Percentiles rank a stretch among this genome's conserved stretches.
Evolutionary conservation across 768 basidiomycete genomes (phyloP).

Genomic region (Auriculariales sp.): DNA sequence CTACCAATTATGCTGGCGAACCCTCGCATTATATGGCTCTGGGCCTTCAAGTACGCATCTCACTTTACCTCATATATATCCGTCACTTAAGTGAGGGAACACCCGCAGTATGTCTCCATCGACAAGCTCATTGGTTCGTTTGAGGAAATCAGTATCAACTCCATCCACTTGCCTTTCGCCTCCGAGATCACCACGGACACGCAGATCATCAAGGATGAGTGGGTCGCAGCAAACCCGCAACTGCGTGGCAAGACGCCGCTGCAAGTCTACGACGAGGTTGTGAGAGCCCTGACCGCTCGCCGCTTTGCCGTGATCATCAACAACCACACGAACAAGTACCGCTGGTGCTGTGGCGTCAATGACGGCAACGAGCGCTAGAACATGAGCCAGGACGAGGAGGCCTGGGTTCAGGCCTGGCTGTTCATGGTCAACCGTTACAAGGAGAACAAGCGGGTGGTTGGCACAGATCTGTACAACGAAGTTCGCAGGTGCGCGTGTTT

Average conservation of each 20-base stretch:
- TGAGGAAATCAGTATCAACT: constrained; percentile 6
- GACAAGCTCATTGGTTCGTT: constrained; percentile 3
- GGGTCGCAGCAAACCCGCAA: constrained; percentile 4
- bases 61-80: no score
- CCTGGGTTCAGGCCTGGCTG: constrained; percentile 5
- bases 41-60: no score
- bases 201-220: not conserved
- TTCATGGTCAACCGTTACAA: constrained; percentile 5
- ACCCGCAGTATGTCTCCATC: constrained; percentile 3
- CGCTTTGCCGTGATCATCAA: constrained; percentile 6
- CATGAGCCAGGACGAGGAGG: constrained; percentile 3
- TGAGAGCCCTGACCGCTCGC: constrained; percentile 3
- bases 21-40: constrained; percentile 1
- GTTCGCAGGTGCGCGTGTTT: no score
- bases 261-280: constrained; percentile 3
- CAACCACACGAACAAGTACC: constrained; percentile 5
- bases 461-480: constrained; percentile 7
- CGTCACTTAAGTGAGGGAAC: no score
- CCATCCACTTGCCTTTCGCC: constrained; percentile 6
- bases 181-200: constrained; percentile 6
- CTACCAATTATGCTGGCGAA: constrained; percentile 1
- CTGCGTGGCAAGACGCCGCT: constrained; percentile 5
- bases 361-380: constrained; percentile 7
- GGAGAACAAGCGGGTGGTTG: constrained; percentile 6
- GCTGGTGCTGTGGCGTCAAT: constrained; percentile 5